These are phyloP conservation scores for Cryptococcus neoformans DNA, from an alignment of 1,284 basidiomycete species.

Conservation along the genomic window DNA sequence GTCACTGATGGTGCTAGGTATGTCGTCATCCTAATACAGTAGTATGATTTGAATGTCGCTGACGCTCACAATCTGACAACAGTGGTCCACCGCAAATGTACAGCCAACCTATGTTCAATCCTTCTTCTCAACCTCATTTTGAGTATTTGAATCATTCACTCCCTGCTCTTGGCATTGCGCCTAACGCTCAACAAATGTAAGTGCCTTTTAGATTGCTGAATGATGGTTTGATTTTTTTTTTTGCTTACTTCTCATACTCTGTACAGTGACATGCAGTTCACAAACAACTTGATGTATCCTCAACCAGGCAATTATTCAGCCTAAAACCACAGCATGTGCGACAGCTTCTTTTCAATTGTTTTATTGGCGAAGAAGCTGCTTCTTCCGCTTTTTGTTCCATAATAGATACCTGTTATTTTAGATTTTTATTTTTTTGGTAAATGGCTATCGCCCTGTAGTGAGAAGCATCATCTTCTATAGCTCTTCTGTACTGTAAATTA, in stretches of 20 bases:
- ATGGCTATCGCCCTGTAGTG: not conserved
- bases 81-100: not conserved
- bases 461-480: not conserved
- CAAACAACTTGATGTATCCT: constrained; percentile 6
- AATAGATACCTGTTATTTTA: not conserved
- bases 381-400: not conserved
- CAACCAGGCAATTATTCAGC: constrained; percentile 7
- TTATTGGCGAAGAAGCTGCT: no score
- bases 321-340: no score
- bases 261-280: constrained; percentile 1
- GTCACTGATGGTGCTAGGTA: constrained; percentile 4
- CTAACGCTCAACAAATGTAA: not conserved
- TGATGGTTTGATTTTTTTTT: not conserved
- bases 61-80: not conserved
- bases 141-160: not conserved
- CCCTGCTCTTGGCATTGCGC: not conserved
- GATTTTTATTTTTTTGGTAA: not conserved
- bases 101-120: not conserved
- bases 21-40: not conserved
- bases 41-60: not conserved
- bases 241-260: not conserved
- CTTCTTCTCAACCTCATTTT: not conserved
- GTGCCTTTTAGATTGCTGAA: not conserved
- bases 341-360: not conserved
- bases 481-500: not conserved